Conservation (phyloP, 2,329 filamentous ascomycete species). For the Trichoderma atrobrunneum region DNA sequence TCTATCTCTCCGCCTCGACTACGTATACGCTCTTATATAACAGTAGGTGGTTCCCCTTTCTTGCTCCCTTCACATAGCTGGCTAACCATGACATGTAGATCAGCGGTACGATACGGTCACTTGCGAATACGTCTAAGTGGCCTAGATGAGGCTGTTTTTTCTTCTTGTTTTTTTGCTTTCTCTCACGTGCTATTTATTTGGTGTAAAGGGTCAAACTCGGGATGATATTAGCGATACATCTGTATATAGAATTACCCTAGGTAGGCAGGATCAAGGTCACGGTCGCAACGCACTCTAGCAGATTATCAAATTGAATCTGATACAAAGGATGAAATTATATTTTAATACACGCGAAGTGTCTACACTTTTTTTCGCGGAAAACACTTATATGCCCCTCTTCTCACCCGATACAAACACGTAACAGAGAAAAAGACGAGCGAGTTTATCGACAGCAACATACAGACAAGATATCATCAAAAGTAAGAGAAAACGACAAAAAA, state of each 20-base stretch:
- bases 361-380: neutral
- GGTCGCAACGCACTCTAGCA: neutral
- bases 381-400: neutral
- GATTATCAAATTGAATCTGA: neutral
- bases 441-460: slow-evolving; percentile 7
- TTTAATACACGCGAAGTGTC: slow-evolving; percentile 6
- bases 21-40: slow-evolving; percentile 44
- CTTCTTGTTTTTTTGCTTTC: neutral
- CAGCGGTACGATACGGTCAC: slow-evolving; percentile 42
- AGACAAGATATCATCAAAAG: slow-evolving; percentile 8
- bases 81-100: slow-evolving; percentile 26
- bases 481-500: neutral
- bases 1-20: slow-evolving; percentile 42
- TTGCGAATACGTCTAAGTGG: slow-evolving; percentile 41
- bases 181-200: neutral
- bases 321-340: slow-evolving; percentile 6
- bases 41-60: slow-evolving; percentile 29
- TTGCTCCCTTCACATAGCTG: slow-evolving; percentile 16
- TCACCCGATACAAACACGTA: neutral
- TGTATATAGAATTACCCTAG: slow-evolving; percentile 12
- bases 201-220: neutral
- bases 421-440: neutral
- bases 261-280: neutral
- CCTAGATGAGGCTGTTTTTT: neutral
- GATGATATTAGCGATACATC: neutral